A percentile compares a stretch with the other conserved stretches of the same genome.
Conservation (phyloP, 2,329 filamentous ascomycete genomes). For the Didymella exigua region DNA sequence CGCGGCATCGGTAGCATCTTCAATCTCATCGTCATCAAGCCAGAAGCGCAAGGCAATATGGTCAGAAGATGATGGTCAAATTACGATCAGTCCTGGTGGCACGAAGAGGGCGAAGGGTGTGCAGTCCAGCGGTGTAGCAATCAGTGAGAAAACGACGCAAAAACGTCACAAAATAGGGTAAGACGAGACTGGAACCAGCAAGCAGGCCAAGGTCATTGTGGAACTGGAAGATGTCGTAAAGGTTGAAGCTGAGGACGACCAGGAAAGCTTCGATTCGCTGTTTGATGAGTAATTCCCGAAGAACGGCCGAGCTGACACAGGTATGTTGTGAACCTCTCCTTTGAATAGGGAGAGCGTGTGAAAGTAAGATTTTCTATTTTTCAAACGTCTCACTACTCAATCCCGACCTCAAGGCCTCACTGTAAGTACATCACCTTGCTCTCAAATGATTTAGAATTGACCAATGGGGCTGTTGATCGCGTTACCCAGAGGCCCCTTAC, state of each 20-base stretch:
- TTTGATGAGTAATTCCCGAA: neutral
- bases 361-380: slow-evolving; percentile 4
- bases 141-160: neutral
- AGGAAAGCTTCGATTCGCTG: neutral
- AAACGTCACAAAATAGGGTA: neutral
- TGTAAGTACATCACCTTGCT: no score
- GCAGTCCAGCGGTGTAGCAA: no score
- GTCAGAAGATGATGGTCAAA: neutral
- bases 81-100: neutral
- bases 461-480: neutral
- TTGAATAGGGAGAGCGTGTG: neutral
- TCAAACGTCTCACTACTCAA: neutral
- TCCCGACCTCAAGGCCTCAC: neutral
- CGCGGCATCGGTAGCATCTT: neutral
- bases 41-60: slow-evolving; percentile 1
- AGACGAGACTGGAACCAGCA: neutral
- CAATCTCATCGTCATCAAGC: neutral
- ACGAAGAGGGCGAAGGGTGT: neutral
- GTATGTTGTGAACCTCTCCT: no score
- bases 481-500: neutral
- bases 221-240: neutral
- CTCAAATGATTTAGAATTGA: neutral
- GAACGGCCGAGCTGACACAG: neutral
- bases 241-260: neutral
- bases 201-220: neutral